A percentile compares a stretch with the other conserved stretches of the same genome.
phyloP scores from a whole-genome alignment of 2,329 filamentous ascomycete species.

The Aspergillus proliferans region DNA sequence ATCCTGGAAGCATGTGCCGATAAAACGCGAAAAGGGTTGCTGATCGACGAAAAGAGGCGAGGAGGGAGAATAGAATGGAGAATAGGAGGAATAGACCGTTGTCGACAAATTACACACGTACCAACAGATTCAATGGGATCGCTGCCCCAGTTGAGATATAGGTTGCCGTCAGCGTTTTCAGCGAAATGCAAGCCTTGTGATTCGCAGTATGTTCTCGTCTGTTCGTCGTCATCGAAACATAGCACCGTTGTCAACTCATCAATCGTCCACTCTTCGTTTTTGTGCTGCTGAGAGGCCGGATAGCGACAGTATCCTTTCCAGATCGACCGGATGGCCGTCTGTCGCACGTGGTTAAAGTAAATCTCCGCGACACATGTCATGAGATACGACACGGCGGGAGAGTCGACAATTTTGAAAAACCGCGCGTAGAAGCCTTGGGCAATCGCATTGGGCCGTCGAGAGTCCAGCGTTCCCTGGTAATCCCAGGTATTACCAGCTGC shows the following conservation, averaged over 20 bases:
- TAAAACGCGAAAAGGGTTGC: neutral
- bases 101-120: constrained; percentile 24
- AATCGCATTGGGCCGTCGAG: constrained; percentile 45
- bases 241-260: constrained; percentile 47
- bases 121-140: constrained; percentile 43
- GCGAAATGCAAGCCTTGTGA: constrained; percentile 48
- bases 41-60: neutral
- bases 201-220: constrained; percentile 50
- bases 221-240: constrained; percentile 50
- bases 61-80: constrained; percentile 1
- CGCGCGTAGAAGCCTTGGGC: constrained; percentile 53
- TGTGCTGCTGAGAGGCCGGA: constrained; percentile 42
- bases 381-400: constrained; percentile 52
- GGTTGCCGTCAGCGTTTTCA: constrained; percentile 39
- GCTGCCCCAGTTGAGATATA: constrained; percentile 48
- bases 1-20: neutral
- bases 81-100: constrained; percentile 11
- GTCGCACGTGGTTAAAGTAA: constrained; percentile 54
- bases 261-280: constrained; percentile 53
- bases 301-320: constrained; percentile 48
- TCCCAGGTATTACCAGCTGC: constrained; percentile 50
- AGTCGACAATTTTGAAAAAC: constrained; percentile 54
- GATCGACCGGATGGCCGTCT: constrained; percentile 50
- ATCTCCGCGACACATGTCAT: constrained; percentile 61
- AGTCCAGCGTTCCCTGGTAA: constrained; percentile 46